Evolutionary conservation across 116 monocot species (phyloP), one percentile per base, ranked within the genome.

Genomic region (Zostera marina): DNA sequence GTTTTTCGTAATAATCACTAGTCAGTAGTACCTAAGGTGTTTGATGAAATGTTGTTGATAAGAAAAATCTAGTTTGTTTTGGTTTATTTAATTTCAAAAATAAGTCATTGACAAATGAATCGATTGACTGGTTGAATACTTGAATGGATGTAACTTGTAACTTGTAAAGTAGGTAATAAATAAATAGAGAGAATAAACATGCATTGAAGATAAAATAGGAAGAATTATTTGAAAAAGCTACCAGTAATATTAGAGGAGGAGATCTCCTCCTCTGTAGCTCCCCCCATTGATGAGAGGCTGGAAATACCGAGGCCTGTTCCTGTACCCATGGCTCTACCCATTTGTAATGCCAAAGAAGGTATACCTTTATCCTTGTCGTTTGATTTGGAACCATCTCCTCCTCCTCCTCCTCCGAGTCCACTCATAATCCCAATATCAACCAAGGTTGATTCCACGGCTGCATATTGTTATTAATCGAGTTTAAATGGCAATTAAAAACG

Each of bases 351-450:
- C 4, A 5, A 67, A 22, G 67, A 10, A 57, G 52, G 16, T 4
- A 22, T 59, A 5, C 70, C 68, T 56, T 67, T 92, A 16, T 74
- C 87, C 61, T 77, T 77, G 22, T 69, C 80, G 9, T 72, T 65
- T 19, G 54, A 53, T 20, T 5, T 70, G 60, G n/a, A n/a, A n/a
- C n/a, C n/a, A n/a, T n/a, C n/a, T n/a, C n/a, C n/a, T n/a, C n/a
- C n/a, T n/a, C n/a, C n/a, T n/a, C 77, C 77, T 19, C 32, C 77
- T 19, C 32, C 53, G n/a, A 80, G 75, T 3, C 70, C 82, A 21
- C 84, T 79, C 2, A 94, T 77, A 60, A 84, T 63, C 48, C 94
- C 88, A 40, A 88, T 68, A 62, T 94, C 82, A 40, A 84, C 77
- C 41, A 88, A 62, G 45, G 82, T 65, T 38, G 60, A 65, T 63